Percentiles rank a stretch among this genome's conserved stretches.
phyloP scores from a whole-genome alignment of 2,329 filamentous ascomycete genomes.

The Golovinomyces cichoracearum region DNA sequence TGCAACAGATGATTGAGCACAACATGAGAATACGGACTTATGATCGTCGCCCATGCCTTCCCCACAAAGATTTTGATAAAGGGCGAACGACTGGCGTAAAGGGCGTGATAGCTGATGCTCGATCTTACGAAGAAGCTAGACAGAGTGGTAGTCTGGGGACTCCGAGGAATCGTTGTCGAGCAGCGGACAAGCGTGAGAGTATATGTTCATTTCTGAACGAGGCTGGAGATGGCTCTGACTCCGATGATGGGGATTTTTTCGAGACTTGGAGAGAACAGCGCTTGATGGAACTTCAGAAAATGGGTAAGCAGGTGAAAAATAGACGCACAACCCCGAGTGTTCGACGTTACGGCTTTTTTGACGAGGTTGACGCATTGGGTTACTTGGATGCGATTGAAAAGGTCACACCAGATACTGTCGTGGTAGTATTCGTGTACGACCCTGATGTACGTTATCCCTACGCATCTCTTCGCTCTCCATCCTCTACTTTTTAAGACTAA shows the following conservation, averaged over 20 bases:
- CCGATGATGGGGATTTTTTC: slow-evolving; percentile 56
- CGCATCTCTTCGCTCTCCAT: no score
- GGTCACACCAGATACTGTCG: slow-evolving; percentile 51
- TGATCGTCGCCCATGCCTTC: slow-evolving; percentile 25
- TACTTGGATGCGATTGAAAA: slow-evolving; percentile 95
- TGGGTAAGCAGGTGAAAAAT: slow-evolving; percentile 30
- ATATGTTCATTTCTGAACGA: slow-evolving; percentile 9
- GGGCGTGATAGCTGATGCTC: slow-evolving; percentile 64
- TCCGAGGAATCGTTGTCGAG: slow-evolving; percentile 26
- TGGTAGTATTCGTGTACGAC: slow-evolving; percentile 86
- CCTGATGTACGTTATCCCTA: slow-evolving; percentile 40
- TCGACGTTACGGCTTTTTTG: slow-evolving; percentile 51
- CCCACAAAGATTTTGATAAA: slow-evolving; percentile 35
- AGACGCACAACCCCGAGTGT: slow-evolving; percentile 52
- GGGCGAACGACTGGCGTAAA: slow-evolving; percentile 58
- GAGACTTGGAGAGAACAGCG: slow-evolving; percentile 62
- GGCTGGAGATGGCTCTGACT: slow-evolving; percentile 15
- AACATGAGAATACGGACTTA: slow-evolving; percentile 30
- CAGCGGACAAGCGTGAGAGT: slow-evolving; percentile 5
- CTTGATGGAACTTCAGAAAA: slow-evolving; percentile 46
- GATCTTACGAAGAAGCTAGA: slow-evolving; percentile 45
- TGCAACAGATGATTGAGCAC: slow-evolving; percentile 26
- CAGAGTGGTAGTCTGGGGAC: slow-evolving; percentile 14
- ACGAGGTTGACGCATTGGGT: slow-evolving; percentile 65
- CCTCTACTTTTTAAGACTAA: no score